Percentiles rank a stretch among this genome's conserved stretches.
These are phyloP conservation scores for Alloteropsis angusta DNA, from an alignment of 202 grass and related monocot genomes.

Conservation along the genomic window DNA sequence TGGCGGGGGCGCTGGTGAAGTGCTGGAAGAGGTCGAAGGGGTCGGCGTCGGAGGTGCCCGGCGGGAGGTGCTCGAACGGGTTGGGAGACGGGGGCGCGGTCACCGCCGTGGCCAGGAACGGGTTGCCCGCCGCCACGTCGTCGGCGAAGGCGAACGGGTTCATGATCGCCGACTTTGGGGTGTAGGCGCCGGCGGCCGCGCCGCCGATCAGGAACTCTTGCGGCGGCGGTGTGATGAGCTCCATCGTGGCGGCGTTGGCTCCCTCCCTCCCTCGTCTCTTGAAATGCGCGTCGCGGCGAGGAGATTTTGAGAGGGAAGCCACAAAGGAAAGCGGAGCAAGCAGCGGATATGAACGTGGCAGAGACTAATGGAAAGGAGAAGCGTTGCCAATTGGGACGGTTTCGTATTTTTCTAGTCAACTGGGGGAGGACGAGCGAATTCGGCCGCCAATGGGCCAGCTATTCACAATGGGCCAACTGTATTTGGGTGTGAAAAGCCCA, in stretches of 20 bases:
- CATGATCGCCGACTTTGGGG: background rate
- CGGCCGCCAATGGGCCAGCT: background rate
- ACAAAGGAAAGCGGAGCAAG: background rate
- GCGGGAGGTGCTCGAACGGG: slow-evolving; percentile 37
- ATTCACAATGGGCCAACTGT: background rate
- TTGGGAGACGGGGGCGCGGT: slow-evolving; percentile 53
- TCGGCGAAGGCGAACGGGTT: slow-evolving; percentile 49
- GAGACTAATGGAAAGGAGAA: background rate
- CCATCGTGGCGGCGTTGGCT: slow-evolving; percentile 20
- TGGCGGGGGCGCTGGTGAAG: slow-evolving; percentile 77
- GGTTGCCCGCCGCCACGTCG: slow-evolving; percentile 27
- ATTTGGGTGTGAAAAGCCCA: background rate
- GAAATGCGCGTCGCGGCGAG: background rate
- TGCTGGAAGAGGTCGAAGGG: slow-evolving; percentile 70
- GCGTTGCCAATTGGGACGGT: background rate
- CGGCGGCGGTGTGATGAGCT: slow-evolving; percentile 21
- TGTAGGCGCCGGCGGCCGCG: slow-evolving; percentile 3
- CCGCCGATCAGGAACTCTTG: slow-evolving; percentile 27
- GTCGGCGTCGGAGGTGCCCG: slow-evolving; percentile 20
- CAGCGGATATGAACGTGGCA: slow-evolving; percentile 18
- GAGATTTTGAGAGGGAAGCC: slow-evolving; percentile 28
- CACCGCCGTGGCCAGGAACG: slow-evolving; percentile 30
- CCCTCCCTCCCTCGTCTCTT: background rate
- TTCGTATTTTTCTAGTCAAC: background rate
- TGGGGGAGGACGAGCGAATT: background rate